Percentiles rank a stretch among this genome's conserved stretches.
Evolutionary conservation across 2,329 filamentous ascomycete species (phyloP).

Genomic region (Xylariaceae sp.): DNA sequence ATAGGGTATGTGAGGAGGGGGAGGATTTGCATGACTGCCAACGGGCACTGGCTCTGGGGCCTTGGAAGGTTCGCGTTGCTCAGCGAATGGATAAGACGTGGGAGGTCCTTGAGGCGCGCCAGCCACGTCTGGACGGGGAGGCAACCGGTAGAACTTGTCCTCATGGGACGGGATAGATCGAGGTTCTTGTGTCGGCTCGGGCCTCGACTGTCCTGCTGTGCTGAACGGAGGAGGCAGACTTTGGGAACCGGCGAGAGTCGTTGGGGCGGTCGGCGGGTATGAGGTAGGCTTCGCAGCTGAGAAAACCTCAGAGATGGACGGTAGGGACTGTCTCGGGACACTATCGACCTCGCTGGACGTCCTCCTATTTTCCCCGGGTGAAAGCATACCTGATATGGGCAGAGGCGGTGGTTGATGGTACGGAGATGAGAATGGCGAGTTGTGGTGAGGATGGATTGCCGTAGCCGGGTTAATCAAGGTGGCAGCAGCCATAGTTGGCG

Average conservation of each 20-base stretch:
- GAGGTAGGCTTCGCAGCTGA: conserved; percentile 23
- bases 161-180: conserved; percentile 24
- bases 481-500: conserved; percentile 28
- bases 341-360: conserved; percentile 23
- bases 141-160: conserved; percentile 25
- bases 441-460: conserved; percentile 27
- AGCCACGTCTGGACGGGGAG: conserved; percentile 22
- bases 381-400: conserved; percentile 23
- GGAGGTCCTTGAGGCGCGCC: conserved; percentile 20
- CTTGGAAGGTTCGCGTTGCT: conserved; percentile 23
- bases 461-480: conserved; percentile 29
- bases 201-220: conserved; percentile 18
- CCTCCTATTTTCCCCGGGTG: conserved; percentile 23
- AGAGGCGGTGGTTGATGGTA: conserved; percentile 24
- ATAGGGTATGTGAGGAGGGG: conserved; percentile 34
- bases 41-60: conserved; percentile 18
- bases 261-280: conserved; percentile 26
- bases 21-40: conserved; percentile 22
- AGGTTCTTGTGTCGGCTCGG: conserved; percentile 23
- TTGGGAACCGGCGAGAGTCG: conserved; percentile 19
- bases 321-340: conserved; percentile 26
- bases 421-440: conserved; percentile 18
- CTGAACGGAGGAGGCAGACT: conserved; percentile 24
- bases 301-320: conserved; percentile 31
- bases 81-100: conserved; percentile 22